Conservation (phyloP, 2,329 filamentous ascomycete genomes). For the Aspergillus viridinutans region DNA sequence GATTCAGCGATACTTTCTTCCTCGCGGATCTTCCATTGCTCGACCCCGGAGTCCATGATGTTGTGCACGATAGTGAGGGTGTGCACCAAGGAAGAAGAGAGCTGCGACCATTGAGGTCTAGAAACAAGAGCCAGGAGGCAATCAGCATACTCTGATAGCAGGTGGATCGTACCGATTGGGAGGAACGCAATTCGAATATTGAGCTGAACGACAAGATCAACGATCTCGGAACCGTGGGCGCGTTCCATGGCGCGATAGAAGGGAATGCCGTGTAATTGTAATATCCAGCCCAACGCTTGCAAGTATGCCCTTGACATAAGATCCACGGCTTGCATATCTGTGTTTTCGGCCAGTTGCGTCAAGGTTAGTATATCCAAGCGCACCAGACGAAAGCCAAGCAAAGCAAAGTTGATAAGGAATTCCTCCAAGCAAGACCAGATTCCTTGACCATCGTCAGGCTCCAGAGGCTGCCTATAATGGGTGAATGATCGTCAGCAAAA, state of each 20-base stretch:
- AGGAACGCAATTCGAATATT: conserved; percentile 25
- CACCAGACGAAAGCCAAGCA: conserved; percentile 39
- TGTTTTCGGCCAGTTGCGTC: conserved; percentile 22
- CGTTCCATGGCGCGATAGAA: conserved; percentile 34
- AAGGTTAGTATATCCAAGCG: conserved; percentile 37
- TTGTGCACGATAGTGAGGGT: conserved; percentile 23
- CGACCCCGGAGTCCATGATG: conserved; percentile 28
- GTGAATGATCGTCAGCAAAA: conserved; percentile 1
- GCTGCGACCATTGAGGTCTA: conserved; percentile 22
- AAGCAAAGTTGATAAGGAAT: conserved; percentile 39
- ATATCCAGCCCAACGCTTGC: conserved; percentile 30
- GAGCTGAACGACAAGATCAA: conserved; percentile 25
- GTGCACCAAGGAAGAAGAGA: conserved; percentile 19
- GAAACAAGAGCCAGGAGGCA: conserved; percentile 23
- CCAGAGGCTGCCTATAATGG: conserved; percentile 25
- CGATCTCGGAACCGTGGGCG: conserved; percentile 24
- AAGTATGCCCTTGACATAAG: conserved; percentile 34
- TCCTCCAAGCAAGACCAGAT: conserved; percentile 35
- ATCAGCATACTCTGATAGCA: conserved; percentile 28
- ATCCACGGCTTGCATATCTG: conserved; percentile 24
- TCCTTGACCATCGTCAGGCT: conserved; percentile 27
- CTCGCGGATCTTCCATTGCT: conserved; percentile 20
- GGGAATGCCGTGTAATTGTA: conserved; percentile 33
- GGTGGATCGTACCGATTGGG: conserved; percentile 23
- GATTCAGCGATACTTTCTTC: conserved; percentile 20